Percentiles rank a stretch among this genome's conserved stretches.
These are phyloP conservation scores for Isabelozyma pseudorhagii DNA, from an alignment of 805 yeast genomes.

Conservation along the genomic window DNA sequence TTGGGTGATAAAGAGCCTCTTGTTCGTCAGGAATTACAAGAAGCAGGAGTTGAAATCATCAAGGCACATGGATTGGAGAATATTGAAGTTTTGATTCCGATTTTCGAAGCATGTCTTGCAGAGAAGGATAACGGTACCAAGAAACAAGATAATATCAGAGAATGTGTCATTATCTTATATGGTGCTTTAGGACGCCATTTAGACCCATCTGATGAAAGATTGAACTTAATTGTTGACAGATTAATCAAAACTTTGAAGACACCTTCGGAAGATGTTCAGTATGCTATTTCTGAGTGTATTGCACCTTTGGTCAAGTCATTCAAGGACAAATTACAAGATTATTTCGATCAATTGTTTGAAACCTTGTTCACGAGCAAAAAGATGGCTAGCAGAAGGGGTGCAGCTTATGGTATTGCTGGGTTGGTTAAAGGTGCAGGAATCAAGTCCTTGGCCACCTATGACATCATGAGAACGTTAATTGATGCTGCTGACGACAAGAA, in stretches of 20 bases:
- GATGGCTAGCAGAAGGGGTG: slow-evolving; percentile 72
- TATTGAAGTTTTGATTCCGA: slow-evolving; percentile 73
- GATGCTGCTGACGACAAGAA: slow-evolving; percentile 89
- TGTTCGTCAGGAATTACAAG: slow-evolving; percentile 81
- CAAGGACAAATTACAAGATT: slow-evolving; percentile 45
- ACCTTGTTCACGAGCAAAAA: slow-evolving; percentile 53
- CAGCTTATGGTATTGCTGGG: slow-evolving; percentile 96
- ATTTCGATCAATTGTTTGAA: slow-evolving; percentile 57
- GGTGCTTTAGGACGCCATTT: slow-evolving; percentile 91
- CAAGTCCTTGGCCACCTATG: slow-evolving; percentile 68
- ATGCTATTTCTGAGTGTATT: slow-evolving; percentile 80
- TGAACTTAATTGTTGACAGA: slow-evolving; percentile 62
- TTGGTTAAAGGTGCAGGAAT: slow-evolving; percentile 88
- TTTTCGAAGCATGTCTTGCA: slow-evolving; percentile 70
- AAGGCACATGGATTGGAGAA: slow-evolving; percentile 58
- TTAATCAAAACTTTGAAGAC: slow-evolving; percentile 74
- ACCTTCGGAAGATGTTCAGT: slow-evolving; percentile 88
- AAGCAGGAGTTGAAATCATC: slow-evolving; percentile 80
- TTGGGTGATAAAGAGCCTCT: slow-evolving; percentile 70
- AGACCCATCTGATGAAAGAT: slow-evolving; percentile 59
- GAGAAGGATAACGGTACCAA: slow-evolving; percentile 46
- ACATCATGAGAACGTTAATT: slow-evolving; percentile 67
- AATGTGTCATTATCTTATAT: slow-evolving; percentile 79
- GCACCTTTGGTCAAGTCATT: slow-evolving; percentile 74
- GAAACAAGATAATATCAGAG: slow-evolving; percentile 62